A percentile compares a stretch with the other conserved stretches of the same genome.
phyloP scores from a whole-genome alignment of 148 eudicot genomes.

The Agrostemma githago region DNA sequence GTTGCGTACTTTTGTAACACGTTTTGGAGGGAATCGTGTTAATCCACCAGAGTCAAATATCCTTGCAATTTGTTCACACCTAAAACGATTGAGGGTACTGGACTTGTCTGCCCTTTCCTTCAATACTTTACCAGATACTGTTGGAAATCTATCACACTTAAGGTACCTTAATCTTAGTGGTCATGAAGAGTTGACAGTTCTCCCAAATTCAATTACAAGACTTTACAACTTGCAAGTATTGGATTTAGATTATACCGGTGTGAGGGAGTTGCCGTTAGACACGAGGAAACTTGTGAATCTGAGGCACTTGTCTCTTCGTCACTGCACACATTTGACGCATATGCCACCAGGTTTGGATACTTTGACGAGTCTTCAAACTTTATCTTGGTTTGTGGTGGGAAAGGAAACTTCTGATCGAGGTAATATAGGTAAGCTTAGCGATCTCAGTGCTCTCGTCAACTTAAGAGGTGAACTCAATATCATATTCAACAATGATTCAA shows the following conservation, averaged over 20 bases:
- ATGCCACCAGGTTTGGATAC: constrained; percentile 18
- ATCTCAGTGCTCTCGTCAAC: constrained; percentile 3
- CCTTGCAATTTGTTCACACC: not conserved
- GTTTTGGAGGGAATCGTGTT: not conserved
- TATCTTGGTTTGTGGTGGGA: constrained; percentile 11
- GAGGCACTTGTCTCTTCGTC: constrained; percentile 1
- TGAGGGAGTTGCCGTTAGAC: constrained; percentile 9
- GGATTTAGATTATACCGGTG: not conserved
- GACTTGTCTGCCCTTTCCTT: constrained; percentile 9
- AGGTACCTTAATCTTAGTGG: constrained; percentile 31
- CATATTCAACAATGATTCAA: not conserved
- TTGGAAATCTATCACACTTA: constrained; percentile 26
- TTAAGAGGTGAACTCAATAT: not conserved
- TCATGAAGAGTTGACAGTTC: not conserved
- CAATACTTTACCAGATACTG: constrained; percentile 14
- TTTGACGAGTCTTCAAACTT: constrained; percentile 2
- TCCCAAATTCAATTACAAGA: constrained; percentile 25
- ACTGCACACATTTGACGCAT: not conserved
- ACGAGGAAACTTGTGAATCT: constrained; percentile 16
- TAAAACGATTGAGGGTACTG: constrained; percentile 28
- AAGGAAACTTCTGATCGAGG: not conserved
- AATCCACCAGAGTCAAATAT: not conserved
- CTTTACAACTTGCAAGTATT: constrained; percentile 23
- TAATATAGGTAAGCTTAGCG: not conserved
- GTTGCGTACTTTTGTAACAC: too few species aligned